Evolutionary conservation across 441 rosid species (phyloP).

Genomic region (Euphorbia corollata): DNA sequence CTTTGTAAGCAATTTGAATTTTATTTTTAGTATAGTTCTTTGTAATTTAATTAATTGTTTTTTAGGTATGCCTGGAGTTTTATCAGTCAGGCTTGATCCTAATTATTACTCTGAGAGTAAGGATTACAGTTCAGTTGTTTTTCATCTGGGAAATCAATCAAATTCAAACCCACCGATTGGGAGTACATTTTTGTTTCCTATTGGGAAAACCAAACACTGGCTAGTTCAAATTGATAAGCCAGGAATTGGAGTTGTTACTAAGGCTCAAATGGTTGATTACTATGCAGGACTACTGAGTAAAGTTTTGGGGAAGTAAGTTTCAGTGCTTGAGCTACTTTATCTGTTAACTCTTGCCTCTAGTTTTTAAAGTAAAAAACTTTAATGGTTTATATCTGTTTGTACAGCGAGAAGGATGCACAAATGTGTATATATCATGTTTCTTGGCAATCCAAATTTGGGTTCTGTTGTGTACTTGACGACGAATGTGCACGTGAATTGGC

Average conservation of each 20-base stretch:
- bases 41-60: conserved; percentile 7
- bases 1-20: neutral
- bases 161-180: conserved; percentile 17
- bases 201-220: conserved; percentile 55
- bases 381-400: neutral
- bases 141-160: conserved; percentile 11
- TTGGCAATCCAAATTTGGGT: conserved; percentile 66
- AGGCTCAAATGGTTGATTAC: conserved; percentile 90
- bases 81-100: conserved; percentile 57
- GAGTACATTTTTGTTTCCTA: conserved; percentile 45
- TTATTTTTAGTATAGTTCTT: neutral
- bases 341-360: no score
- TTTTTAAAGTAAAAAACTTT: no score
- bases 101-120: conserved; percentile 39
- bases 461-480: conserved; percentile 78
- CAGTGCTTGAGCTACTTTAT: no score
- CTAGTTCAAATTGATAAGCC: conserved; percentile 65
- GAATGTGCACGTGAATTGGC: conserved; percentile 64
- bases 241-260: conserved; percentile 66
- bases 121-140: conserved; percentile 28
- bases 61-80: conserved; percentile 62
- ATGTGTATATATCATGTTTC: conserved; percentile 85
- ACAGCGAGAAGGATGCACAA: conserved; percentile 81
- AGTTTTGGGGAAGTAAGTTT: conserved; percentile 65
- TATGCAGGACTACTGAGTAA: conserved; percentile 60